phyloP scores from a whole-genome alignment of 1,284 basidiomycete genomes.

The Phellopilus nigrolimitatus region DNA sequence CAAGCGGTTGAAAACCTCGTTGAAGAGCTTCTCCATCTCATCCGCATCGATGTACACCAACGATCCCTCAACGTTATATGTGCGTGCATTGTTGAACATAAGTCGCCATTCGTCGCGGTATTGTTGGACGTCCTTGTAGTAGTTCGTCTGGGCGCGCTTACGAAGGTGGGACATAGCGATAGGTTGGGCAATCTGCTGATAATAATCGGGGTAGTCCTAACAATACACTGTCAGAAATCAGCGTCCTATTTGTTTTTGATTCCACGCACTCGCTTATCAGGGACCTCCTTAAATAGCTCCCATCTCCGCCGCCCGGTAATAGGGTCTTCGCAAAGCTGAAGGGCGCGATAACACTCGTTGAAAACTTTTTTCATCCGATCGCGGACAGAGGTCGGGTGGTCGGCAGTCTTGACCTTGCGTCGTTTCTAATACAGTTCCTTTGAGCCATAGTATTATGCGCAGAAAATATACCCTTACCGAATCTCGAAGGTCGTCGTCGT shows the following conservation, averaged over 20 bases:
- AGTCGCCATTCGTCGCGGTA: slow-evolving; percentile 82
- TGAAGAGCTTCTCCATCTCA: slow-evolving; percentile 85
- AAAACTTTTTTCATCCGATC: slow-evolving; percentile 85
- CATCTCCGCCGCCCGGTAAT: slow-evolving; percentile 74
- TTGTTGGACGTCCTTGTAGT: slow-evolving; percentile 72
- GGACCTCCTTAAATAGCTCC: slow-evolving; percentile 78
- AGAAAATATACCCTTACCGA: too few relatives aligned
- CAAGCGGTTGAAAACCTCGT: slow-evolving; percentile 53
- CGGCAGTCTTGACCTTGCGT: slow-evolving; percentile 58
- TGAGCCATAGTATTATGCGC: too few relatives aligned
- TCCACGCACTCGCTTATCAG: slow-evolving; percentile 59
- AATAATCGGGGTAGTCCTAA: slow-evolving; percentile 90
- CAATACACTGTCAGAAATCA: slow-evolving; percentile 14
- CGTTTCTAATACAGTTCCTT: too few relatives aligned
- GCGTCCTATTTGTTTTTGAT: slow-evolving; percentile 1
- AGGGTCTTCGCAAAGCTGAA: slow-evolving; percentile 64
- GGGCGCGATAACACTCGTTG: slow-evolving; percentile 76
- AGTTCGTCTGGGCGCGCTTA: slow-evolving; percentile 69
- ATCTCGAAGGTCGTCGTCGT: slow-evolving; percentile 63
- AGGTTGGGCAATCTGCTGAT: slow-evolving; percentile 70
- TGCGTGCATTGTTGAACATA: slow-evolving; percentile 92
- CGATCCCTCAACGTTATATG: slow-evolving; percentile 84
- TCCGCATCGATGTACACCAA: slow-evolving; percentile 94
- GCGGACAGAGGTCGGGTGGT: slow-evolving; percentile 50
- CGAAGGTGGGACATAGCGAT: slow-evolving; percentile 88